Conservation (phyloP, 176 grass and related monocot genomes). For the Aegilops speltoides region DNA sequence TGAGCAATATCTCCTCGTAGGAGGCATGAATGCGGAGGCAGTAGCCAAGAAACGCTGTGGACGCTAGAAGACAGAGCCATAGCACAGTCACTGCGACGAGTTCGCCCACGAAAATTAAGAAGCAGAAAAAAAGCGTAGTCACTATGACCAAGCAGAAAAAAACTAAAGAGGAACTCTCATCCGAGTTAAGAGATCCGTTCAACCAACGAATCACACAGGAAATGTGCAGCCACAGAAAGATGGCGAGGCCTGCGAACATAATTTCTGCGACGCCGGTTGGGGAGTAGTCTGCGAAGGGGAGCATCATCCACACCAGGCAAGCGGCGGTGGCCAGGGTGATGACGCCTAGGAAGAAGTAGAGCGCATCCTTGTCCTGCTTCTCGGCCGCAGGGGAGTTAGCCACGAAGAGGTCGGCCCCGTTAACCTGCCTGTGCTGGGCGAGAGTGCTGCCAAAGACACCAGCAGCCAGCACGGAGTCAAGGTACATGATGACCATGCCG, state of each 20-base stretch:
- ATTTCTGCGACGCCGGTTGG: neutral
- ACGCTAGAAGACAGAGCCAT: neutral
- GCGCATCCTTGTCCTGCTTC: neutral
- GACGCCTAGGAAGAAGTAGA: neutral
- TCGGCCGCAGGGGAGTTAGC: neutral
- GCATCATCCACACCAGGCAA: neutral
- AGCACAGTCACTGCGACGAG: neutral
- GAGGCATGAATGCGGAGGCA: neutral
- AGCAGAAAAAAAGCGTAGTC: neutral
- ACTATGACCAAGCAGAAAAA: neutral
- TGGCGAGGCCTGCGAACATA: neutral
- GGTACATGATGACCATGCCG: neutral
- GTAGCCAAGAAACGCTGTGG: neutral
- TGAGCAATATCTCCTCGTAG: neutral
- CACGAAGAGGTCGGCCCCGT: neutral
- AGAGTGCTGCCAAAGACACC: neutral
- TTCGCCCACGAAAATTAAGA: neutral
- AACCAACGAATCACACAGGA: neutral
- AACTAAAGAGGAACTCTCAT: neutral
- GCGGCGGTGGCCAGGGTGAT: neutral
- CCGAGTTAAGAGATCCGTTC: neutral
- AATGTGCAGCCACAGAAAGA: neutral
- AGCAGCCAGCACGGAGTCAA: neutral
- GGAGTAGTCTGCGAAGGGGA: neutral
- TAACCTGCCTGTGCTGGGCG: neutral